Base-by-base conservation (phyloP, 2,329 filamentous ascomycete genomes). In the Aspergillus proliferans region DNA sequence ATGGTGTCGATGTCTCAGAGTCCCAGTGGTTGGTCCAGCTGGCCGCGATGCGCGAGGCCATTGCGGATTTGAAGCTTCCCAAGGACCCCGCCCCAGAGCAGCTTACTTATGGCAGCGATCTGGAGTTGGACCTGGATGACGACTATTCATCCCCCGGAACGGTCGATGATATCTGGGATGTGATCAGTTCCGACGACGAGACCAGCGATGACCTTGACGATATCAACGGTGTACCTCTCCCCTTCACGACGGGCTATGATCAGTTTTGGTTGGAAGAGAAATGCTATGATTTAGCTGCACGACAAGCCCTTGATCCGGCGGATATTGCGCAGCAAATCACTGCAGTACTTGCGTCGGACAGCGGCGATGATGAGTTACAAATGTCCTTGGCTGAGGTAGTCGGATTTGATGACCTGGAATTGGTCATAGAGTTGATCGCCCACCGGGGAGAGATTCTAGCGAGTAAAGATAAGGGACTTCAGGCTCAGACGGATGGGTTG, bases 321-420 rank as follows among this genome's bases (percentile, higher is more conserved):
- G 83, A 87, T n/a, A 78, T 97, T 38, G 78, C 86, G 54, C 81
- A 86, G 48, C 90, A 96, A 65, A 81, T 97, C 33, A 71, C 83
- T 36, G 86, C 87, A 4, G 77, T 92, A 3, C 69, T 98, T 33
- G 79, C 78, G 6, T 87, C 88, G 4, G 79, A 83, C 57, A 80
- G 76, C 59, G 77, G 81, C 28, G 87, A 95, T 50, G 88, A 95
- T 50, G 89, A 95, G 68, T 74, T 97, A n/a, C 92, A 97, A 67
- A 91, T 90, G 63, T 83, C 85, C 38, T 77, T 98, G 33, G 89
- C 88, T 0, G 93, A 98, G 59, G 81, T 96, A 40, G 77, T 98
- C 52, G 93, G 94, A 0, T 97, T 92, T 61, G 90, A 93, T 59
- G 89, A 97, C 62, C 76, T 98, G 15, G 92, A 98, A 56, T 84